phyloP scores from a whole-genome alignment of 495 filamentous ascomycete species.

The Neurospora intermedia region DNA sequence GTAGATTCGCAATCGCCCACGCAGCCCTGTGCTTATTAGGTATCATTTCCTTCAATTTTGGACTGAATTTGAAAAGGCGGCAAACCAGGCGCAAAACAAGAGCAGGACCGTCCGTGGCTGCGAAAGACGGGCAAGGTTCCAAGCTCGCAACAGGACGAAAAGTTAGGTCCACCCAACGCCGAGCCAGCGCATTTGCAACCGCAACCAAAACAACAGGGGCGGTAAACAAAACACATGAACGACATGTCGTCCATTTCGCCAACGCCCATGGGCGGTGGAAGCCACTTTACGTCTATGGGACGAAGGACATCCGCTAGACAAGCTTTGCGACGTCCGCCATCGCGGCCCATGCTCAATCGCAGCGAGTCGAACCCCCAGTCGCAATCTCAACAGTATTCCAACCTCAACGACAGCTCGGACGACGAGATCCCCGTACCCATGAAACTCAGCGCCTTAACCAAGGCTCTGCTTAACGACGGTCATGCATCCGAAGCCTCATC shows the following conservation, averaged over 20 bases:
- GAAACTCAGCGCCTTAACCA: conserved; percentile 70
- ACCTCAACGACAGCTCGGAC: conserved; percentile 57
- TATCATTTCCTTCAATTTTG: background rate
- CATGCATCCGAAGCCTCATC: conserved; percentile 19
- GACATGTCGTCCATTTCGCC: conserved; percentile 29
- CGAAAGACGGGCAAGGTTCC: background rate
- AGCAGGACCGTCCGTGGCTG: background rate
- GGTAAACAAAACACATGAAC: background rate
- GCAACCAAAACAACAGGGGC: conserved; percentile 7
- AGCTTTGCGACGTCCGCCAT: conserved; percentile 27
- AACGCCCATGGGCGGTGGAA: conserved; percentile 24
- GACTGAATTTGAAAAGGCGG: background rate
- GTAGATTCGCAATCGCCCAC: conserved; percentile 12
- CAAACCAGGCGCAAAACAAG: background rate
- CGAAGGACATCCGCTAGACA: conserved; percentile 34
- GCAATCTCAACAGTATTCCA: conserved; percentile 18
- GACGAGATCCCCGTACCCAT: conserved; percentile 61
- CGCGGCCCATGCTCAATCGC: conserved; percentile 23
- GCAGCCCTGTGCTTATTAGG: background rate
- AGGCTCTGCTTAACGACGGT: conserved; percentile 61
- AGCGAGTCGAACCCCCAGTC: conserved; percentile 27
- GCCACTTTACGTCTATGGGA: conserved; percentile 24
- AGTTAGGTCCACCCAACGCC: conserved; percentile 2
- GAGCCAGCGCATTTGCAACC: background rate
- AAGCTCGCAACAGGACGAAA: background rate